Percentiles rank a stretch among this genome's conserved stretches.
phyloP scores from a whole-genome alignment of 2,329 filamentous ascomycete genomes.

The Pseudogymnoascus sp. region DNA sequence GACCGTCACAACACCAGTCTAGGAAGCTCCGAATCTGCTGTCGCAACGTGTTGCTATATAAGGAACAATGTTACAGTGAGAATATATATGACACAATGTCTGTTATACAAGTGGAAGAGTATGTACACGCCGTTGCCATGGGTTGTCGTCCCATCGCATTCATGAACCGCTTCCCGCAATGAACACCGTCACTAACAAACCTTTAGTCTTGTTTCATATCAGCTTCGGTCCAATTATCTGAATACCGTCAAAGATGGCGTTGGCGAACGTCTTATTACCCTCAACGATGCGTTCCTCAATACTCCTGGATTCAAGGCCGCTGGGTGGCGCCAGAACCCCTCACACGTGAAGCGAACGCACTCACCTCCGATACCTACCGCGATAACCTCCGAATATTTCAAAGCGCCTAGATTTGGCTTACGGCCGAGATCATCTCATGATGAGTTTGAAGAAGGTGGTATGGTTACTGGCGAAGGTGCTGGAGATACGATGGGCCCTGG shows the following conservation, averaged over 20 bases:
- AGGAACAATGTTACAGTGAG: conserved; percentile 5
- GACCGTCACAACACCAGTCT: not conserved
- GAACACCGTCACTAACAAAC: not conserved
- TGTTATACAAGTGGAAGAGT: conserved; percentile 31
- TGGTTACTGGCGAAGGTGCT: conserved; percentile 58
- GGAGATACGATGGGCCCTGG: conserved; percentile 61
- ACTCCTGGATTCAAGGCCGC: conserved; percentile 74
- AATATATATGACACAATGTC: conserved; percentile 22
- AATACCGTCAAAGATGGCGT: conserved; percentile 75
- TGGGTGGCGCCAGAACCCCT: conserved; percentile 67
- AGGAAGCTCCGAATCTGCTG: not conserved
- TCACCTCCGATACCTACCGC: conserved; percentile 80
- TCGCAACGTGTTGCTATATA: conserved; percentile 2
- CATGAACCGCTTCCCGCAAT: not conserved
- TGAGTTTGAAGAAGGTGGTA: conserved; percentile 59
- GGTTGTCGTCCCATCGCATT: not conserved
- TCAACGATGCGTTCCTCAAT: conserved; percentile 72
- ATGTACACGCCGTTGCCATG: conserved; percentile 9
- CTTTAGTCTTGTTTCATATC: conserved; percentile 68
- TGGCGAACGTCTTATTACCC: conserved; percentile 72
- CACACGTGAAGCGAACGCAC: conserved; percentile 73
- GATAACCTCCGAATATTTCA: conserved; percentile 76
- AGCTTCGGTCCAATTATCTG: conserved; percentile 72
- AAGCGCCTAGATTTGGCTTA: conserved; percentile 55
- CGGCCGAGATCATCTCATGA: conserved; percentile 51